Evolutionary conservation across 2,329 filamentous ascomycete species (phyloP).

Genomic region (Elsinoe perseae): DNA sequence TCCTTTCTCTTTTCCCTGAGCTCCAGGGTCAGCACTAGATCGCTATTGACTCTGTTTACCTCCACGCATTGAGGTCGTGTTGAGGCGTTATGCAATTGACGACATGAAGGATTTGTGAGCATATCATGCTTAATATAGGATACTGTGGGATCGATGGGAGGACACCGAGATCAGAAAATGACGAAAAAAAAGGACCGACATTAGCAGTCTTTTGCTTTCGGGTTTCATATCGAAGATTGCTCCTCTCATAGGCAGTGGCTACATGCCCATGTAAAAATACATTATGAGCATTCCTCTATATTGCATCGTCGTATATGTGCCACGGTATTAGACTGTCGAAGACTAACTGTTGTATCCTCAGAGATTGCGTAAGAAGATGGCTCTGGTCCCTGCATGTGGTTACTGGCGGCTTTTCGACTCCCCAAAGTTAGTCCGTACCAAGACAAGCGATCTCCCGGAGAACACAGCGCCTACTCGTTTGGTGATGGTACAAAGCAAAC

Average conservation of each 20-base stretch:
- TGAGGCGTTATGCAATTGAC: slow-evolving; percentile 15
- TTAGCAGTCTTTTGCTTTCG: background rate
- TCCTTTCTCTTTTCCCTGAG: slow-evolving; percentile 25
- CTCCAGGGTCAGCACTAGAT: slow-evolving; percentile 19
- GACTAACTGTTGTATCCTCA: too few species aligned
- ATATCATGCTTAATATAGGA: slow-evolving; percentile 7
- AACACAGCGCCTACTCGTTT: slow-evolving; percentile 3
- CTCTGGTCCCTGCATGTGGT: background rate
- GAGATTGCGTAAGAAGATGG: too few species aligned
- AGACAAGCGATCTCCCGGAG: background rate
- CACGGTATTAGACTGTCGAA: too few species aligned
- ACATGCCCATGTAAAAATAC: background rate
- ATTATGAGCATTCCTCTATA: background rate
- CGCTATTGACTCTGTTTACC: slow-evolving; percentile 10
- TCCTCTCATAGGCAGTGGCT: background rate
- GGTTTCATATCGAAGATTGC: background rate
- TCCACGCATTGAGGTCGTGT: slow-evolving; percentile 18
- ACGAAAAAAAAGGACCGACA: background rate
- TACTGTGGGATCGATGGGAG: background rate
- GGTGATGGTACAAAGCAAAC: slow-evolving; percentile 5
- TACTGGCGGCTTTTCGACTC: background rate
- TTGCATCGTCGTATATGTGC: background rate
- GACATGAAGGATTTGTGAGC: background rate
- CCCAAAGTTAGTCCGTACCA: slow-evolving; percentile 8
- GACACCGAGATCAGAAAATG: slow-evolving; percentile 7